Evolutionary conservation across 306 rosid species (phyloP).

Genomic region (Lathyrus tuberosus): DNA sequence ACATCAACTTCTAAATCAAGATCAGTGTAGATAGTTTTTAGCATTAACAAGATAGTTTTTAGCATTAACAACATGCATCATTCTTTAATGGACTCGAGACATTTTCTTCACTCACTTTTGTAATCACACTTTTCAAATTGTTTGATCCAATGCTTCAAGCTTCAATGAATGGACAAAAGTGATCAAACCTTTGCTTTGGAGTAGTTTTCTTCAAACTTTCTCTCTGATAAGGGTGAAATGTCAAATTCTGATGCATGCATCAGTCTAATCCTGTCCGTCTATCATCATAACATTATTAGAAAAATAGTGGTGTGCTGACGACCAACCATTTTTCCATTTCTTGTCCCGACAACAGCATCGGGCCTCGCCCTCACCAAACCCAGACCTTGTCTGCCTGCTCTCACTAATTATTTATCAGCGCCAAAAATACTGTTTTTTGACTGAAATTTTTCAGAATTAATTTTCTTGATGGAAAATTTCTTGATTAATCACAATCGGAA

Average conservation of each 20-base stretch:
- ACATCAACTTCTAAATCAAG: too few species aligned
- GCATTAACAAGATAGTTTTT: too few species aligned
- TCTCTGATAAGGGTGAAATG: constrained; percentile 23
- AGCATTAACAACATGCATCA: too few species aligned
- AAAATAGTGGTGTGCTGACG: constrained; percentile 39
- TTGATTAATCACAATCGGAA: too few species aligned
- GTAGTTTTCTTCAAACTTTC: too few species aligned
- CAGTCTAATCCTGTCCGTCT: constrained; percentile 34
- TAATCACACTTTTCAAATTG: constrained; percentile 43
- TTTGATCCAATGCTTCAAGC: constrained; percentile 42
- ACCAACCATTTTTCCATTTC: constrained; percentile 24
- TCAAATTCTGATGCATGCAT: constrained; percentile 32
- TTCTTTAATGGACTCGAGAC: not conserved
- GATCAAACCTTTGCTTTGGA: constrained; percentile 9
- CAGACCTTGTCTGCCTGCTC: not conserved
- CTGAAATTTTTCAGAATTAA: too few species aligned
- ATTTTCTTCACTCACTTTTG: constrained; percentile 5
- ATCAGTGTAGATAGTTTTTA: not conserved
- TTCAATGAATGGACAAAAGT: constrained; percentile 31
- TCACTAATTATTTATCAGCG: not conserved
- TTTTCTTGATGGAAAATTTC: too few species aligned
- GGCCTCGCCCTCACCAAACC: constrained; percentile 35
- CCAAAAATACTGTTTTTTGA: too few species aligned
- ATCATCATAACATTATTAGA: constrained; percentile 25
- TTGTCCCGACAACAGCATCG: constrained; percentile 43